Evolutionary conservation across 768 basidiomycete genomes (phyloP), one percentile per base, ranked within the genome.

Genomic region (Kwoniella shandongensis): DNA sequence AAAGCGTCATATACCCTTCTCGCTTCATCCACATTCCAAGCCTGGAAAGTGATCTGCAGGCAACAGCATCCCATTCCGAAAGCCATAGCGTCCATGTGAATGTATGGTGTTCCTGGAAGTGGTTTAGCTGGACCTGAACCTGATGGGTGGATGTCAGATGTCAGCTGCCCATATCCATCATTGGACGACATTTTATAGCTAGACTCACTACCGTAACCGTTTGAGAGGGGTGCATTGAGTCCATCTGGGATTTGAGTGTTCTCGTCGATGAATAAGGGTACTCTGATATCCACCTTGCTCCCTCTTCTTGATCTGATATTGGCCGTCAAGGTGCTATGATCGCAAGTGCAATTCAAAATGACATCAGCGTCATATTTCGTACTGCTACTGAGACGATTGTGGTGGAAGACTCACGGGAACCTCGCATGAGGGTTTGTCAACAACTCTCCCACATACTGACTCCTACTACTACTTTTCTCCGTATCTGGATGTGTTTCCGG

Each of bases 11-110:
- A 99, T 78, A 97, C 85, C 52, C 89, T 81, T 71, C 91, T 82
- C 11, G 96, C 92, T 74, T 99, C 92, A 29, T 83, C 82, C 25
- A 99, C 85, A 78, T 91, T 91, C 77, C 91, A 96, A 2, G 92
- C 88, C 77, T 99, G 96, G 79, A 98, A 97, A 13, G 96, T 99
- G 59, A 98, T 82, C 70, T 99, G 96, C 49, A 99, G 81, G 77
- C 96, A 98, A 70, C 91, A 94, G 66, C 94, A 98, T 5, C 96
- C 96, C 96, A 98, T 99, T 44, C 96, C 96, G 76, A 99, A 99
- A 26, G 93, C 94, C 96, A 98, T 98, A 8, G 96, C 93, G 76
- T 99, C 96, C 81, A 98, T 83, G 75, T 98, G 98, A 62, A 99
- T 89, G 76, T 98, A 93, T 74, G 51, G 54, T 56, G 22, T 59